phyloP scores from a whole-genome alignment of 2,329 filamentous ascomycete species.

The Trichophyton equinum region DNA sequence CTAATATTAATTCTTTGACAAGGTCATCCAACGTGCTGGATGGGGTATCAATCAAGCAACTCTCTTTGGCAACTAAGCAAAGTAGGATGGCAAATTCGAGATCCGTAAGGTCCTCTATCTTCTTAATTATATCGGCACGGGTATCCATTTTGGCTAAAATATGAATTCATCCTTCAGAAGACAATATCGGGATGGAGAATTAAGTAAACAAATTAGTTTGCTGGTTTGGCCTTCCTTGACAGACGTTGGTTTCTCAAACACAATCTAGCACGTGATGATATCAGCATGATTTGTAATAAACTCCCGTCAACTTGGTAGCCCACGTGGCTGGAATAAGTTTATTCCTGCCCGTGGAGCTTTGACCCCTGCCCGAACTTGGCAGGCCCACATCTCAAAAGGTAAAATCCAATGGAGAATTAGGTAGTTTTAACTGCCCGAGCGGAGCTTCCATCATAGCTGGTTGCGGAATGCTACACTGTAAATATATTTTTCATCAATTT shows the following conservation, averaged over 20 bases:
- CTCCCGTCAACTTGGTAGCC: too few relatives aligned
- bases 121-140: slow-evolving; percentile 49
- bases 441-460: too few relatives aligned
- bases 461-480: not conserved
- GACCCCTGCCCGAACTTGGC: too few relatives aligned
- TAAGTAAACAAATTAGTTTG: not conserved
- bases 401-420: too few relatives aligned
- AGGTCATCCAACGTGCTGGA: slow-evolving; percentile 51
- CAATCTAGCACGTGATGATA: not conserved
- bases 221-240: not conserved
- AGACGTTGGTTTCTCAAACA: too few relatives aligned
- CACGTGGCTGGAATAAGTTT: too few relatives aligned
- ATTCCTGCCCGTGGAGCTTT: too few relatives aligned
- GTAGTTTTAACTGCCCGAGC: too few relatives aligned
- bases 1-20: slow-evolving; percentile 60
- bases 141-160: slow-evolving; percentile 35
- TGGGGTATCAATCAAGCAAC: slow-evolving; percentile 75
- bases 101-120: slow-evolving; percentile 69
- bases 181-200: not conserved
- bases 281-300: too few relatives aligned
- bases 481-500: not conserved
- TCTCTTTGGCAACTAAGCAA: slow-evolving; percentile 67
- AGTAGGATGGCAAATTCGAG: slow-evolving; percentile 77
- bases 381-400: too few relatives aligned
- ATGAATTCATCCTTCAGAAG: not conserved